A percentile compares a stretch with the other conserved stretches of the same genome.
Conservation (phyloP, 495 filamentous ascomycete species). For the Parachaetomium inaequale region DNA sequence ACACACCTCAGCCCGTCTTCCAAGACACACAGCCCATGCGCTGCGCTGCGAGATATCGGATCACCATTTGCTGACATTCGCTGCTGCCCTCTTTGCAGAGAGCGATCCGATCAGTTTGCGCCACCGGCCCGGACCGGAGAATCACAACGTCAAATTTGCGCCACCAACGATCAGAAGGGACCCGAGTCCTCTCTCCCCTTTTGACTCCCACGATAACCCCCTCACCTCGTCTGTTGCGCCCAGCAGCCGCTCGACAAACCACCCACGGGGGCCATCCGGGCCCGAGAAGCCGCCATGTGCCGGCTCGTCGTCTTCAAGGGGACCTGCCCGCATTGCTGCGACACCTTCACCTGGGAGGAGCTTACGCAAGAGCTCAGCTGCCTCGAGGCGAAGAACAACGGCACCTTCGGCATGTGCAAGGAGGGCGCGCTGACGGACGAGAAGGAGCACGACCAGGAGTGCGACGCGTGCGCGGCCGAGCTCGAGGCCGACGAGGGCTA, state of each 20-base stretch:
- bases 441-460: constrained; percentile 38
- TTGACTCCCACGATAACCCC: not conserved
- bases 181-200: not conserved
- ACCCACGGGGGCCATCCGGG: not conserved
- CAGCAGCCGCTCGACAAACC: not conserved
- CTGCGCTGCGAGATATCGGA: not conserved
- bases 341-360: constrained; percentile 30
- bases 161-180: not conserved
- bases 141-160: not conserved
- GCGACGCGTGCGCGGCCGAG: constrained; percentile 31
- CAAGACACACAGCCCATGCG: not conserved
- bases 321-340: constrained; percentile 31
- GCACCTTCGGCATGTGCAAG: constrained; percentile 32
- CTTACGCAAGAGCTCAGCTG: constrained; percentile 35
- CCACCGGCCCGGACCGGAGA: not conserved
- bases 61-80: not conserved
- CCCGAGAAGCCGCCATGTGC: constrained; percentile 27
- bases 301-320: constrained; percentile 35
- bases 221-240: not conserved
- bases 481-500: constrained; percentile 33
- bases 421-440: constrained; percentile 30
- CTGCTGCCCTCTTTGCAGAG: not conserved
- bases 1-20: not conserved
- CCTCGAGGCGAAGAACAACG: constrained; percentile 39
- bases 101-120: not conserved